Conservation (phyloP, 1,284 basidiomycete species). For the Peniophora sp. region DNA sequence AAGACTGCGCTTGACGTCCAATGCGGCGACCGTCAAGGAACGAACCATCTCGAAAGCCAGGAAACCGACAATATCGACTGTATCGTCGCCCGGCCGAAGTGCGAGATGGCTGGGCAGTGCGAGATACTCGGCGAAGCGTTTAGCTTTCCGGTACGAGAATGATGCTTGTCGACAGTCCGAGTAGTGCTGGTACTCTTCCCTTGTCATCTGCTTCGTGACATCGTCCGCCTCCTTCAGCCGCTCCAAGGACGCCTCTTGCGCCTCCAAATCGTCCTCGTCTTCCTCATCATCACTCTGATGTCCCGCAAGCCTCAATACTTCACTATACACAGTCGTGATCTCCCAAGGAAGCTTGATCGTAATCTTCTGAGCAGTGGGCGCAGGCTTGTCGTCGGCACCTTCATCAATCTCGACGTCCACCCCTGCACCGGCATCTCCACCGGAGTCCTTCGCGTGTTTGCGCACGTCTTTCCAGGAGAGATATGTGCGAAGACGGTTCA, state of each 20-base stretch:
- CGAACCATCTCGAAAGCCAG: slow-evolving; percentile 96
- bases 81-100: slow-evolving; percentile 90
- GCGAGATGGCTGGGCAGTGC: slow-evolving; percentile 88
- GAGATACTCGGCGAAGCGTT: slow-evolving; percentile 93
- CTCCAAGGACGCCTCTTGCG: slow-evolving; percentile 88
- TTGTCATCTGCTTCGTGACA: slow-evolving; percentile 91
- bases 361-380: slow-evolving; percentile 84
- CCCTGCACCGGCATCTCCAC: slow-evolving; percentile 69
- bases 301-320: slow-evolving; percentile 45
- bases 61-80: slow-evolving; percentile 94
- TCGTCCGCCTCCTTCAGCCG: slow-evolving; percentile 92
- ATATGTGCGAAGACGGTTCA: slow-evolving; percentile 89
- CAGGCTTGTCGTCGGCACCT: slow-evolving; percentile 73
- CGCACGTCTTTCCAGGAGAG: slow-evolving; percentile 98
- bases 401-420: slow-evolving; percentile 80
- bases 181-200: slow-evolving; percentile 96
- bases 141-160: slow-evolving; percentile 95
- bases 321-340: slow-evolving; percentile 84
- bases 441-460: slow-evolving; percentile 88
- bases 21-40: slow-evolving; percentile 80
- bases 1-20: slow-evolving; percentile 73
- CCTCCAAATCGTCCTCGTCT: slow-evolving; percentile 94
- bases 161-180: slow-evolving; percentile 96
- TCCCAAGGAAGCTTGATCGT: slow-evolving; percentile 98
- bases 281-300: slow-evolving; percentile 84